phyloP scores from a whole-genome alignment of 106 monocot genomes.

The Alisma plantagoaquatica region DNA sequence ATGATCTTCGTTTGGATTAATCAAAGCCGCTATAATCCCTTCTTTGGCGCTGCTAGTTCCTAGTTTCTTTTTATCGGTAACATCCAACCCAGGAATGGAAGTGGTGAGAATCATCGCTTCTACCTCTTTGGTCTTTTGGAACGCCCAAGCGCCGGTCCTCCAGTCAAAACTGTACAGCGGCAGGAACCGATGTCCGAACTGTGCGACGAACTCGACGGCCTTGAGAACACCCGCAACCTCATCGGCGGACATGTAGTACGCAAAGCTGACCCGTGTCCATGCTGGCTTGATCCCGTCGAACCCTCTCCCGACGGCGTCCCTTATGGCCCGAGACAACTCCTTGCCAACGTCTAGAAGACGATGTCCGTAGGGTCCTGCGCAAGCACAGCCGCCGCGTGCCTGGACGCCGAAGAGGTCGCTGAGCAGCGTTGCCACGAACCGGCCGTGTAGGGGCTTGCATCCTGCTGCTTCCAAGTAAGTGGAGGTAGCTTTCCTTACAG shows the following conservation, averaged over 20 bases:
- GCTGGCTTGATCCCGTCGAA: conserved; percentile 46
- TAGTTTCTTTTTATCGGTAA: no score
- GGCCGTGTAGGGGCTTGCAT: conserved; percentile 29
- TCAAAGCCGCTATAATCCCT: no score
- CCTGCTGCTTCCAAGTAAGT: no score
- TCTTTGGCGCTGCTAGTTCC: no score
- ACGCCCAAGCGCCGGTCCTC: conserved; percentile 36
- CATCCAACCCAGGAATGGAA: background rate
- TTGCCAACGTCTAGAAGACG: conserved; percentile 29
- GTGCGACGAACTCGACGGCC: conserved; percentile 40
- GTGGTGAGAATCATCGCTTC: background rate
- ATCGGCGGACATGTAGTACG: conserved; percentile 29
- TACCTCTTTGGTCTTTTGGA: background rate
- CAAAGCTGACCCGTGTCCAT: no score
- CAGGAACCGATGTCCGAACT: conserved; percentile 35
- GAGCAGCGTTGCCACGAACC: no score
- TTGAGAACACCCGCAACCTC: conserved; percentile 48
- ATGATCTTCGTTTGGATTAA: no score
- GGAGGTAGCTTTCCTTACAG: no score
- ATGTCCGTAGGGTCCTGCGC: conserved; percentile 70
- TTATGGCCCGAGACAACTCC: conserved; percentile 23
- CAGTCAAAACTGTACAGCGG: conserved; percentile 47
- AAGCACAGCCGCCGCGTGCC: no score
- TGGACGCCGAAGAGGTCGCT: conserved; percentile 68
- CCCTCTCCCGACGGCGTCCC: conserved; percentile 27